Evolutionary conservation across 139 green algal genomes (phyloP).

Genomic region (Tetraselmis striata): DNA sequence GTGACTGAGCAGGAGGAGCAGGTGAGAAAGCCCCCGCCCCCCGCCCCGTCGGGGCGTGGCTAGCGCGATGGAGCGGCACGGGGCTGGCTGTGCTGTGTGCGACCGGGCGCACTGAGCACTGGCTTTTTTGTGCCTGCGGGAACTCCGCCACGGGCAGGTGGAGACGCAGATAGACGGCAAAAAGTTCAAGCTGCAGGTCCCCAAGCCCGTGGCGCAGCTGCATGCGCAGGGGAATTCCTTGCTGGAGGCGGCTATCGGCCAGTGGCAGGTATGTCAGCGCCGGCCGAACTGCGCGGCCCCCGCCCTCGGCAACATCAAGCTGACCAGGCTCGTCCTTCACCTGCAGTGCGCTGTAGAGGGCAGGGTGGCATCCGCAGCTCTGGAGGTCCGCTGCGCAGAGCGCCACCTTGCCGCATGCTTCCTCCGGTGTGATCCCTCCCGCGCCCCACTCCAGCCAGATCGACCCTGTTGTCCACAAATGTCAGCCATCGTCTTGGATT

Average conservation of each 20-base stretch:
- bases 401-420: not conserved
- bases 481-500: too few relatives aligned
- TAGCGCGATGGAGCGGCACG: too few relatives aligned
- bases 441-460: too few relatives aligned
- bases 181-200: not conserved
- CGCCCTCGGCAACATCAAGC: too few relatives aligned
- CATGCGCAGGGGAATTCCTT: not conserved
- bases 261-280: not conserved
- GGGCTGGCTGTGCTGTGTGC: too few relatives aligned
- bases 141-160: too few relatives aligned
- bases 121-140: too few relatives aligned
- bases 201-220: not conserved
- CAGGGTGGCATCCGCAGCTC: not conserved
- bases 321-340: too few relatives aligned
- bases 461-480: not conserved
- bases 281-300: too few relatives aligned
- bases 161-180: not conserved
- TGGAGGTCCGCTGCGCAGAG: not conserved
- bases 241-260: not conserved
- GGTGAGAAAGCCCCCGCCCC: not conserved
- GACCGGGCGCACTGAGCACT: too few relatives aligned
- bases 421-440: too few relatives aligned
- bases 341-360: not conserved
- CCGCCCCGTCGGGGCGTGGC: too few relatives aligned
- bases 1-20: not conserved